Percentiles rank a stretch among this genome's conserved stretches.
phyloP scores from a whole-genome alignment of 2,329 filamentous ascomycete genomes.

The Harringtonia lauricola region DNA sequence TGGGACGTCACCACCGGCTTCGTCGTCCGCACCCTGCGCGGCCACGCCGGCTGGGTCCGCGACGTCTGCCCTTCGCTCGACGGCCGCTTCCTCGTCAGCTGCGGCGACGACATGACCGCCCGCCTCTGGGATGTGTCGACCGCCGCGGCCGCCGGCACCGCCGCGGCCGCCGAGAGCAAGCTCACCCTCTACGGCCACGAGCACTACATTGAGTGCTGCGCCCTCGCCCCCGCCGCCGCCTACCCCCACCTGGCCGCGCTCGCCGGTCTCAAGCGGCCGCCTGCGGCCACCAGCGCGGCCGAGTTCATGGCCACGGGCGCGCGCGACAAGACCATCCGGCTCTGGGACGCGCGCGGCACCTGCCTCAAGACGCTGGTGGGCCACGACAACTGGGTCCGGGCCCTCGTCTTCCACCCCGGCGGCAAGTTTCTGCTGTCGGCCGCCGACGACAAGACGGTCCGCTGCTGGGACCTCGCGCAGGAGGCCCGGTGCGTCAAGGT shows the following conservation, averaged over 20 bases:
- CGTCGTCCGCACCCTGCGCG: constrained; percentile 79
- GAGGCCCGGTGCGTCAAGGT: constrained; percentile 84
- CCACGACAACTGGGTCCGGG: constrained; percentile 91
- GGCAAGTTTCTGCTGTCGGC: constrained; percentile 83
- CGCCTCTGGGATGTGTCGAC: constrained; percentile 76
- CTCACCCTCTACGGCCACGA: constrained; percentile 78
- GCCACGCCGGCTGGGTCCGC: constrained; percentile 85
- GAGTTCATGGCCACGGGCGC: constrained; percentile 87
- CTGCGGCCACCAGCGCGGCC: constrained; percentile 59
- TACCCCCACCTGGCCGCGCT: constrained; percentile 69
- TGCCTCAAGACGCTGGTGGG: constrained; percentile 75
- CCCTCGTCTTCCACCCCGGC: constrained; percentile 77
- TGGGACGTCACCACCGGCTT: constrained; percentile 94
- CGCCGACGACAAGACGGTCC: constrained; percentile 80
- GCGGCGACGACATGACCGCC: constrained; percentile 71
- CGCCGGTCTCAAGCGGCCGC: constrained; percentile 74
- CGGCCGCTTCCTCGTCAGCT: constrained; percentile 72
- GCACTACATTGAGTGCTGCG: constrained; percentile 75
- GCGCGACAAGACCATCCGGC: constrained; percentile 78
- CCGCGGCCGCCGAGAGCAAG: constrained; percentile 55
- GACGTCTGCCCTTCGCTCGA: constrained; percentile 75
- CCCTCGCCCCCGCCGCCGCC: constrained; percentile 67
- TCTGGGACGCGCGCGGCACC: constrained; percentile 81
- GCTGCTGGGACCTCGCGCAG: constrained; percentile 89
- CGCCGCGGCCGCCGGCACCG: constrained; percentile 27